phyloP scores from a whole-genome alignment of 805 yeast genomes.

The Pichia heedii region DNA sequence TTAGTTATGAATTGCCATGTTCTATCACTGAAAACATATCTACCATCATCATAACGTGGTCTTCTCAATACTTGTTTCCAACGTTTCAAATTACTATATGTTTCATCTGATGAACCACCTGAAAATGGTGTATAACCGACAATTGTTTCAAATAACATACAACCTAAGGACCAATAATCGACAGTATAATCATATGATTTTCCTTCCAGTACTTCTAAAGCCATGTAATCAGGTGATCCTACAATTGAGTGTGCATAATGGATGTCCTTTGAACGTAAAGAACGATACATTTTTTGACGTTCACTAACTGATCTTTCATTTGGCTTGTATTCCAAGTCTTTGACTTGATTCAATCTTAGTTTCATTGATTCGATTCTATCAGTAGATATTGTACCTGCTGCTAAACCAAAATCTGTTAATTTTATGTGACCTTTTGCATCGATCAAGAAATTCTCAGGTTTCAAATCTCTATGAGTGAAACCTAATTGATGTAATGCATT shows the following conservation, averaged over 20 bases:
- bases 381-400: constrained; percentile 90
- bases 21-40: constrained; percentile 88
- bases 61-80: constrained; percentile 86
- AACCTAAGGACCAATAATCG: constrained; percentile 98
- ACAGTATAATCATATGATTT: constrained; percentile 90
- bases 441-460: constrained; percentile 88
- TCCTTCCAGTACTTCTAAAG: constrained; percentile 92
- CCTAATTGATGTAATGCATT: constrained; percentile 92
- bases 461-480: constrained; percentile 92
- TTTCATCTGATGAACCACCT: constrained; percentile 88
- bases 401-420: constrained; percentile 92
- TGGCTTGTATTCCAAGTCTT: constrained; percentile 62
- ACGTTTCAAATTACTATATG: constrained; percentile 84
- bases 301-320: constrained; percentile 71
- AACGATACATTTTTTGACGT: constrained; percentile 78
- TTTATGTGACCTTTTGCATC: constrained; percentile 89
- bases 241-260: constrained; percentile 92
- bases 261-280: constrained; percentile 66
- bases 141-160: constrained; percentile 91
- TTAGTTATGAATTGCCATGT: constrained; percentile 85
- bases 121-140: constrained; percentile 97
- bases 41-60: constrained; percentile 87
- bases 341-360: constrained; percentile 51
- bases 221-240: constrained; percentile 99
- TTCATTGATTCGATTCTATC: constrained; percentile 93